A percentile compares a stretch with the other conserved stretches of the same genome.
Evolutionary conservation across 805 yeast species (phyloP).

Genomic region (Brettanomyces bruxellensis): DNA sequence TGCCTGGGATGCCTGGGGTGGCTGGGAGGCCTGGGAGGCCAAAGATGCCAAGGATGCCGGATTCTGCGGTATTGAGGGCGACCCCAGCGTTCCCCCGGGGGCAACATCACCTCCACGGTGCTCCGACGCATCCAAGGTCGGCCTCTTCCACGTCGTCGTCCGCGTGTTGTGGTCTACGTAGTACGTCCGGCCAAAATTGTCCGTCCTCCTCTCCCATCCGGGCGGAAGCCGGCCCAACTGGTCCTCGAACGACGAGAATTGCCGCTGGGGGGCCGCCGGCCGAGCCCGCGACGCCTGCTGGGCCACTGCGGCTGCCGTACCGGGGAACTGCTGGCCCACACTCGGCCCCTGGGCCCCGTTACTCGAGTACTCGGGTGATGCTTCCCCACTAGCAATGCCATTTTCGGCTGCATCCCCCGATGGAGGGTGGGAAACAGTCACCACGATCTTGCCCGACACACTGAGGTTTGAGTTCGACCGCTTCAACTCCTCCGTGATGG

Average conservation of each 20-base stretch:
- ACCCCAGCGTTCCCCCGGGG: conserved; percentile 19
- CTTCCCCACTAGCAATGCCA: conserved; percentile 1
- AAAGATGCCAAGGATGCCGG: conserved; percentile 24
- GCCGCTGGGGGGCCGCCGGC: conserved; percentile 34
- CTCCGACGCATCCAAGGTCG: conserved; percentile 74
- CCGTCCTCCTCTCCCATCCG: conserved; percentile 99
- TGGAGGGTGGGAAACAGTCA: conserved; percentile 51
- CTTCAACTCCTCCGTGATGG: conserved; percentile 86
- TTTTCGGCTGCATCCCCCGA: conserved; percentile 4
- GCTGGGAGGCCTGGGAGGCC: conserved; percentile 6
- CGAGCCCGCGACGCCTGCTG: not conserved
- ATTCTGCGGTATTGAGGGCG: conserved; percentile 20
- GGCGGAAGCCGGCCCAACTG: conserved; percentile 94
- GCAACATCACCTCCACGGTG: conserved; percentile 35
- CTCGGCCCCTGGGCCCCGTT: not conserved
- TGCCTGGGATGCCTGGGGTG: conserved; percentile 19
- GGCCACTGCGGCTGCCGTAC: conserved; percentile 16
- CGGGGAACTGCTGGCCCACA: conserved; percentile 16
- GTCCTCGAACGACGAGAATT: conserved; percentile 91
- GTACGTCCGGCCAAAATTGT: conserved; percentile 93
- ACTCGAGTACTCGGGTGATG: conserved; percentile 8
- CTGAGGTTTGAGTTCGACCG: conserved; percentile 85
- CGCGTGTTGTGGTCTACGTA: conserved; percentile 97
- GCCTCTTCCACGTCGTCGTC: conserved; percentile 99
- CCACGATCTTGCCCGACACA: conserved; percentile 86